Evolutionary conservation across 257 asterid species (phyloP).

Genomic region (Solanum paucissectum): DNA sequence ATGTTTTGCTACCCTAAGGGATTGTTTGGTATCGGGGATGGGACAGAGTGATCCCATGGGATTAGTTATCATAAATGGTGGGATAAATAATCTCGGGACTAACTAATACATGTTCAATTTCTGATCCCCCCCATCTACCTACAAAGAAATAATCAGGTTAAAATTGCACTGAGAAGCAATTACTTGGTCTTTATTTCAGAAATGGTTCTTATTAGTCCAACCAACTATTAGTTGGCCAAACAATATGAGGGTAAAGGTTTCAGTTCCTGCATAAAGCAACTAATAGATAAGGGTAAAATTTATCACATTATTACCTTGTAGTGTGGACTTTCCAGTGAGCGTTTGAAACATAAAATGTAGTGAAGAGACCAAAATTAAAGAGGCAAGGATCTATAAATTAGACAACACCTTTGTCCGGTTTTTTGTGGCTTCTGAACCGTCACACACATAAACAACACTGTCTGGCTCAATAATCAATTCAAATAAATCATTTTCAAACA

Average conservation of each 20-base stretch:
- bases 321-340: conserved; percentile 67
- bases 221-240: neutral
- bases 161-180: neutral
- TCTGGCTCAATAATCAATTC: neutral
- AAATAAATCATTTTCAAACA: neutral
- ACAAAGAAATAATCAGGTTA: conserved; percentile 17
- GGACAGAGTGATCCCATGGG: neutral
- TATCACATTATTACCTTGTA: conserved; percentile 45
- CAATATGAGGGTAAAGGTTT: neutral
- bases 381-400: conserved; percentile 84
- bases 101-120: neutral
- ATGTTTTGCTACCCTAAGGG: conserved; percentile 63
- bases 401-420: conserved; percentile 70
- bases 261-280: neutral
- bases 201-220: neutral
- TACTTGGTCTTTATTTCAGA: neutral
- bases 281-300: neutral
- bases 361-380: conserved; percentile 62
- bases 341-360: conserved; percentile 63
- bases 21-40: neutral
- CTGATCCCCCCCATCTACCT: conserved; percentile 75
- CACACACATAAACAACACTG: conserved; percentile 2
- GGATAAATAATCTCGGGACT: neutral
- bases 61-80: neutral
- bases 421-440: conserved; percentile 59